Conservation (phyloP, 2,329 filamentous ascomycete species). For the Phialemoniopsis sp. region DNA sequence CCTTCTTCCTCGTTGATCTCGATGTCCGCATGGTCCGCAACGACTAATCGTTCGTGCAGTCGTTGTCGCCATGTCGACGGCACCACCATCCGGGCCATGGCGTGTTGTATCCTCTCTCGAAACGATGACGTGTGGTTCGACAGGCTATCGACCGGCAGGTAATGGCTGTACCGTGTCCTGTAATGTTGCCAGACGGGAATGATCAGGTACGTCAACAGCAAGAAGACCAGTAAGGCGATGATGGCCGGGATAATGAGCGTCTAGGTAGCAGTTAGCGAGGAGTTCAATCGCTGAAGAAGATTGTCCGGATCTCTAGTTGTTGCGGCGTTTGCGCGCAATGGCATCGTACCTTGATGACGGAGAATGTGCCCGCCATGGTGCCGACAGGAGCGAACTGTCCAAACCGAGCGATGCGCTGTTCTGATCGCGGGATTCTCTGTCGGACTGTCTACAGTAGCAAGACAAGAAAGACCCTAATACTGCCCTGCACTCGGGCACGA, state of each 20-base stretch:
- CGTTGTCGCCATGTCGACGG: constrained; percentile 45
- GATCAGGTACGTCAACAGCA: constrained; percentile 60
- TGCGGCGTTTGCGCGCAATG: background rate
- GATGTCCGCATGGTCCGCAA: constrained; percentile 37
- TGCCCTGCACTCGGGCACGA: too few species aligned
- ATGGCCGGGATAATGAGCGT: constrained; percentile 66
- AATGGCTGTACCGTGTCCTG: constrained; percentile 67
- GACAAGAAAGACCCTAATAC: too few species aligned
- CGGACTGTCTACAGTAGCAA: too few species aligned
- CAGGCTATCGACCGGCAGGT: constrained; percentile 65
- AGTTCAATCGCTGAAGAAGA: background rate
- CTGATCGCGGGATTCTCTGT: too few species aligned
- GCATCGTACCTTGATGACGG: constrained; percentile 29
- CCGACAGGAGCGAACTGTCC: background rate
- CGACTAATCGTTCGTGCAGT: constrained; percentile 30
- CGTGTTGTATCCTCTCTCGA: constrained; percentile 43
- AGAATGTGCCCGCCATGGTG: constrained; percentile 28
- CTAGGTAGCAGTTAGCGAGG: constrained; percentile 31
- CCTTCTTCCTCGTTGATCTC: constrained; percentile 64
- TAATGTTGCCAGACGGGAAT: constrained; percentile 68
- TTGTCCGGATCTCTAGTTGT: too few species aligned
- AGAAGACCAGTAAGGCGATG: constrained; percentile 66
- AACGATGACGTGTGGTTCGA: constrained; percentile 52
- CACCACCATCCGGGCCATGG: constrained; percentile 32
- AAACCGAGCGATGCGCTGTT: background rate